Base-by-base conservation (phyloP, 805 yeast genomes). In the Metschnikowia reukaufii region DNA sequence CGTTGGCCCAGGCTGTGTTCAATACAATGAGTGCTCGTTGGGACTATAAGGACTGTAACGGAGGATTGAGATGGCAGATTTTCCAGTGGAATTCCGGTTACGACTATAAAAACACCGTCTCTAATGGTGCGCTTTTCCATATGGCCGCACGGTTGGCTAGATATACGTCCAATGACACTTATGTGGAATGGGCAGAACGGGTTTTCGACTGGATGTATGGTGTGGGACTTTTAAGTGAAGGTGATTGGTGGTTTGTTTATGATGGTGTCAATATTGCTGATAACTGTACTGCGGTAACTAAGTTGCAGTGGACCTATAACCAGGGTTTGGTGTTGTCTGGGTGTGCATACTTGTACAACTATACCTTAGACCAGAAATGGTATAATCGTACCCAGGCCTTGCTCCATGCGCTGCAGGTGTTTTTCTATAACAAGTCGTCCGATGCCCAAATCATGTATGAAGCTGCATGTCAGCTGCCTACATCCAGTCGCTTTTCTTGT, bases 21-120 rank as follows among this genome's bases (percentile, higher is more conserved):
- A 88, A 91, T 64, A 85, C 96, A 30, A 91, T 92, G 96, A 83
- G 87, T 33, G 68, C 74, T 25, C 79, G 97, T 65, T 92, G 98
- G 99, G 97, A 91, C 65, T 55, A 63, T 6, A 62, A 57, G 3
- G 60, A 72, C 45, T 92, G 99, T 70, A 78, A 75, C 36, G 98
- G 99, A 49, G 98, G 99, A 0, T 70, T 92, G 50, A 77, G 97
- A 67, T 92, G 98, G 98, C 98, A 92, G 72, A 92, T 92, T 60
- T 92, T 84, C 71, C 77, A 84, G 47, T 91, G 96, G 96, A 92
- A 92, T 64, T 77, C 88, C 6, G 99, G 98, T 51, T 92, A 90
- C 64, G 86, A 88, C 65, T 92, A 92, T 68, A 92, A 92, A 66
- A 92, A 92, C 65, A 73, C 96, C 31, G 88, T 91, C 48, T 77